Evolutionary conservation across 2,329 filamentous ascomycete species (phyloP).

Genomic region (Dendrostoma leiphaemia): DNA sequence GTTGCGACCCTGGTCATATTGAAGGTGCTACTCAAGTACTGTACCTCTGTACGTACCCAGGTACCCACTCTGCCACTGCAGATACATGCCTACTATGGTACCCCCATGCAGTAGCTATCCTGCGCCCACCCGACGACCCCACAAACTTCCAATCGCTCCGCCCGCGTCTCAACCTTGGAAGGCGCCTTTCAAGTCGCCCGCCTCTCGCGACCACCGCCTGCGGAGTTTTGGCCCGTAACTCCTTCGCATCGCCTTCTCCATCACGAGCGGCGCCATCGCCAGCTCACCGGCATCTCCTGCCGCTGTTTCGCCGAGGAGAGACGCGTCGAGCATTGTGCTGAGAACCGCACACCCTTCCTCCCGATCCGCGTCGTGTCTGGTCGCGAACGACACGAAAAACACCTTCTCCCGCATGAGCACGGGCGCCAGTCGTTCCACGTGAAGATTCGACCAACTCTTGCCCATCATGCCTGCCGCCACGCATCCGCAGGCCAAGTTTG

Average conservation of each 20-base stretch:
- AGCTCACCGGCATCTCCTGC: neutral
- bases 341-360: neutral
- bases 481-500: constrained; percentile 84
- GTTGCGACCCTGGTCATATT: neutral
- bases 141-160: neutral
- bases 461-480: constrained; percentile 69
- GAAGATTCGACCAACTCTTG: neutral
- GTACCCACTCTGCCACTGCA: too few relatives aligned
- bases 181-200: neutral
- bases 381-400: constrained; percentile 3
- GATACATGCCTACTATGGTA: too few relatives aligned
- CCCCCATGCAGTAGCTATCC: too few relatives aligned
- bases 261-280: neutral
- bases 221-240: neutral
- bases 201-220: neutral
- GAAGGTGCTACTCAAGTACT: too few relatives aligned
- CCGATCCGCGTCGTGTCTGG: neutral
- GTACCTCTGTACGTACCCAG: too few relatives aligned
- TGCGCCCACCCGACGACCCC: too few relatives aligned
- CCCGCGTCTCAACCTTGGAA: neutral
- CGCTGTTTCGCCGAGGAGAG: neutral
- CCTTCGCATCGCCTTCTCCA: neutral
- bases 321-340: constrained; percentile 6
- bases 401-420: neutral
- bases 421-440: neutral